Evolutionary conservation across 176 grass and related monocot genomes (phyloP).

Genomic region (Avena eriantha): DNA sequence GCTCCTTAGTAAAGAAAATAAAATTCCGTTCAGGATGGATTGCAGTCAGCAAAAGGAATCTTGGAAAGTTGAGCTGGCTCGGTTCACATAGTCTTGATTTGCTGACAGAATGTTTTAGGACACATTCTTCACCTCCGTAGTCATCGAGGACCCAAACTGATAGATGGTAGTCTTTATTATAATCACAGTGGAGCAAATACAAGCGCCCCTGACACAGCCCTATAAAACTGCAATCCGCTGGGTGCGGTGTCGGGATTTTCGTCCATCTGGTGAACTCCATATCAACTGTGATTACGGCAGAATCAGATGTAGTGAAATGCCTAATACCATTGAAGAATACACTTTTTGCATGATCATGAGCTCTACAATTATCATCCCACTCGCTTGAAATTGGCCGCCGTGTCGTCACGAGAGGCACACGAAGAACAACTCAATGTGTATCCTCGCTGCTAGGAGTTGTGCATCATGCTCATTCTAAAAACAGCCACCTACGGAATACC

Average conservation of each 20-base stretch:
- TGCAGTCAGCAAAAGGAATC: background rate
- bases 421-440: no score
- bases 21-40: background rate
- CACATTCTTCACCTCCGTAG: background rate
- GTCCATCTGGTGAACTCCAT: background rate
- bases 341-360: background rate
- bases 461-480: no score
- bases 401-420: no score
- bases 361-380: background rate
- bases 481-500: no score
- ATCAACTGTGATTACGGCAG: background rate
- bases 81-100: background rate
- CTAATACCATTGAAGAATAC: background rate
- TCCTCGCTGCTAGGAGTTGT: no score
- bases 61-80: background rate
- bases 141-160: slow-evolving; percentile 1
- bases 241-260: background rate
- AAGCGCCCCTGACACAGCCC: background rate
- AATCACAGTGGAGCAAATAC: background rate
- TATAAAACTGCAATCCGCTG: background rate
- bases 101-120: background rate
- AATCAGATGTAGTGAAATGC: background rate
- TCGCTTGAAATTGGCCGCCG: background rate
- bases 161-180: background rate
- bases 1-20: background rate